Base-by-base conservation (phyloP, 177 flowering plant genomes). In the Vitis hybrid region DNA sequence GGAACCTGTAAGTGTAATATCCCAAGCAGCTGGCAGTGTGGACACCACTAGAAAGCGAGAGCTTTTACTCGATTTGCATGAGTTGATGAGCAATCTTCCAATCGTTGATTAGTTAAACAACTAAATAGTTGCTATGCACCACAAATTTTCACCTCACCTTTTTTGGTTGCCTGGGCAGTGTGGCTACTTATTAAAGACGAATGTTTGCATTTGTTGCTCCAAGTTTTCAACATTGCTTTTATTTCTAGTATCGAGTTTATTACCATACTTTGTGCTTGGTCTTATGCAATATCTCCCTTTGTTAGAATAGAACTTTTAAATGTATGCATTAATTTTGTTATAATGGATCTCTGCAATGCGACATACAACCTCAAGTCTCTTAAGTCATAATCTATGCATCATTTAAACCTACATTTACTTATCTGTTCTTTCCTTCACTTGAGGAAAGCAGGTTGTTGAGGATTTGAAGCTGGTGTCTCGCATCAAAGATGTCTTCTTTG, bases 381-480 rank as follows among this genome's bases (percentile, higher is more conserved):
- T 10, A 22, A 15, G 11, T 11, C 50, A 29, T 51, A 2, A 51
- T 29, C 3, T 55, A 31, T 3, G 3, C 20, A 2, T 62, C 2
- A 13, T 45, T 48, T 51, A 62, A 52, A 3, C 10, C 48, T 16
- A 13, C 12, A 26, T 51, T 67, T 20, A 12, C 57, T 64, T 65
- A 19, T 68, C 3, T 51, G 3, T 76, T 16, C 67, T 65, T 60
- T 31, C 62, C 22, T 72, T 52, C 39, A 15, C 67, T 59, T 73
- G 60, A 4, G 73, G 60, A 69, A 75, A 60, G 72, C 87, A 92
- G 97, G 83, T 92, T 45, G 60, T 26, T 66, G 95, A 90, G 81
- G 86, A 90, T 82, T 22, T 83, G 74, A 77, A 84, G 81, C 67
- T 90, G 66, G 85, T 90, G 71, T 74, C 60, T 66, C 87, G 77